phyloP scores from a whole-genome alignment of 73 alveolate genomes.

The Paramecium biaurelia region DNA sequence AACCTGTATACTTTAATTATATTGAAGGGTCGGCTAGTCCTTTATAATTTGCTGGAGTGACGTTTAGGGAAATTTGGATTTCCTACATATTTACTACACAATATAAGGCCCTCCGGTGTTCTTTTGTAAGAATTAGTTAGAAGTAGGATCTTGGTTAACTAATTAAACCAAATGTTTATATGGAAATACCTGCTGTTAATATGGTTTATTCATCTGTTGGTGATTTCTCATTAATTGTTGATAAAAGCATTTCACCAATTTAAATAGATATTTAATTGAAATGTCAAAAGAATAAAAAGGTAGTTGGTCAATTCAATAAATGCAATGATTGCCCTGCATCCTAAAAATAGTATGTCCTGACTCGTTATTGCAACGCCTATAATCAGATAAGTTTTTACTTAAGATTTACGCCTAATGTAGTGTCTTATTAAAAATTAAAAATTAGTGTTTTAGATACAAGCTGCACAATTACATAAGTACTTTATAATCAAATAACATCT shows the following conservation, averaged over 20 bases:
- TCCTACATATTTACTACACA: not conserved
- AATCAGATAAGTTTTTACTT: not conserved
- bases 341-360: too few relatives aligned
- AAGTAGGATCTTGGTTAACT: not conserved
- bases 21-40: not conserved
- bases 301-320: not conserved
- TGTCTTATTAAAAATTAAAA: not conserved
- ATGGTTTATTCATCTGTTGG: not conserved
- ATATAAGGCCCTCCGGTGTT: not conserved
- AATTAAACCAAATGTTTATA: not conserved
- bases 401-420: not conserved
- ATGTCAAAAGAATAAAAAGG: not conserved
- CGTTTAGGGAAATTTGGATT: not conserved
- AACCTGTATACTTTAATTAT: not conserved
- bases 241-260: not conserved
- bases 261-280: not conserved
- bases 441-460: not conserved
- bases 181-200: not conserved
- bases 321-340: not conserved
- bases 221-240: not conserved
- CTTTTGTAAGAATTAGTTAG: not conserved
- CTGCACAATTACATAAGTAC: not conserved
- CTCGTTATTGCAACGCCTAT: not conserved
- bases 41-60: not conserved
- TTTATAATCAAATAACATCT: not conserved